Evolutionary conservation across 345 rosid species (phyloP), one percentile per base, ranked within the genome.

Genomic region (Eucalyptus paniculata): DNA sequence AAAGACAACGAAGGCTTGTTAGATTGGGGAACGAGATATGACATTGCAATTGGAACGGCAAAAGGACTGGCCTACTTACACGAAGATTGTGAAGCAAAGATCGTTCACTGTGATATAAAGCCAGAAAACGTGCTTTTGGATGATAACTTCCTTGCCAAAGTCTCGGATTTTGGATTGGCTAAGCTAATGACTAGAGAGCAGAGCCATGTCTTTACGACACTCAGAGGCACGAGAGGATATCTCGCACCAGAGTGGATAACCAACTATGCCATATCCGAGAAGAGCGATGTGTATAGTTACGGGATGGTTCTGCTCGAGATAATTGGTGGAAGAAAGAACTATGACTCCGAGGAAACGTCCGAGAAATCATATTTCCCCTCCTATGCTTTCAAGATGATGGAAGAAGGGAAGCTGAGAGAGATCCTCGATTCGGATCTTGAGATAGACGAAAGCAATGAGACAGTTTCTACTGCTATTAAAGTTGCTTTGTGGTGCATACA

Each of bases 161-260:
- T 97, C 90, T 97, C 99, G 1, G 99, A 97, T 93, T 97, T 97
- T 24, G 99, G 99, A 83, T 89, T 97, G 45, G 99, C 99, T 5
- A 97, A 97, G 94, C 93, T 96, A 40, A 97, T 97, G 99, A 95
- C 93, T 45, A 93, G 99, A 12, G 99, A 97, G 92, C 98, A 97
- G 89, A 97, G 98, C 94, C 96, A 95, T 62, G 98, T 97, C 7
- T 96, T 97, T 94, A 97, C 98, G 6, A 97, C 99, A 8, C 90
- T 97, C 89, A 93, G 98, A 12, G 99, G 99, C 89, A 97, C 99
- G 28, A 92, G 99, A 72, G 99, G 99, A 26, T 97, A 97, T 91
- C 95, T 97, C 12, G 99, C 99, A 24, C 99, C 99, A 0, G 99
- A 97, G 72, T 97, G 99, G 99, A 95, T 97, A 92, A 97, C 99